Conservation (phyloP, 805 yeast genomes). For the Hanseniaspora mollemarum region DNA sequence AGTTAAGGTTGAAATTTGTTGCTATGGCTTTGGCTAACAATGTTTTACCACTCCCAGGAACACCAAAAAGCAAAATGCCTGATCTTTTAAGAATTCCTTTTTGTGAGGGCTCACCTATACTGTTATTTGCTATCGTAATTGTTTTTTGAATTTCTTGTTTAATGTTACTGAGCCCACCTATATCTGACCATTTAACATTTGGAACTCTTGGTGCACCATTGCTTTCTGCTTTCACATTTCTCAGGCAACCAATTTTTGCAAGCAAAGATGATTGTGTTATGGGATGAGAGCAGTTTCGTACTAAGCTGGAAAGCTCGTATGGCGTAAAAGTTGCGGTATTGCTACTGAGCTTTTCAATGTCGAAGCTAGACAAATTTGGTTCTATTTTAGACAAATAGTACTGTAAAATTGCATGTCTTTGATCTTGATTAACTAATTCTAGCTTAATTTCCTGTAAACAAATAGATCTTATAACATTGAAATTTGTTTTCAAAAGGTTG, state of each 20-base stretch:
- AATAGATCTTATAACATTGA: constrained; percentile 42
- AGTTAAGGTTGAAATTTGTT: constrained; percentile 83
- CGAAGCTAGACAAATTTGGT: not conserved
- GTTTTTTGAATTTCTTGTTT: constrained; percentile 91
- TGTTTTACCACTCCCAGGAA: constrained; percentile 98
- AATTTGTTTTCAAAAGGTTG: constrained; percentile 30
- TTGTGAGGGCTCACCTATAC: constrained; percentile 22
- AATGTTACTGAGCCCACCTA: constrained; percentile 85
- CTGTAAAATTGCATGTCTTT: constrained; percentile 35
- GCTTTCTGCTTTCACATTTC: constrained; percentile 42
- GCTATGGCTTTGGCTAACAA: constrained; percentile 94
- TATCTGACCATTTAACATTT: constrained; percentile 91
- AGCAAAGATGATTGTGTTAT: constrained; percentile 41
- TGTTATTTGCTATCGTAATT: constrained; percentile 30
- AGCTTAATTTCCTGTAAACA: constrained; percentile 69
- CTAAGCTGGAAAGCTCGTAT: constrained; percentile 61
- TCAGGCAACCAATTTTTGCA: constrained; percentile 44
- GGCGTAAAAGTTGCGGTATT: constrained; percentile 93
- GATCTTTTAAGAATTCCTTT: constrained; percentile 87
- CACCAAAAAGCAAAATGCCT: constrained; percentile 92
- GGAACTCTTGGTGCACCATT: constrained; percentile 97
- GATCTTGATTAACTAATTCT: constrained; percentile 66
- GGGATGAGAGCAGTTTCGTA: constrained; percentile 37
- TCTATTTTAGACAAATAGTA: not conserved
- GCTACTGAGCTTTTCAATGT: constrained; percentile 45